Percentiles rank a stretch among this genome's conserved stretches.
Evolutionary conservation across 2,329 filamentous ascomycete genomes (phyloP).

Genomic region (Ceratocystis diversiconidia): DNA sequence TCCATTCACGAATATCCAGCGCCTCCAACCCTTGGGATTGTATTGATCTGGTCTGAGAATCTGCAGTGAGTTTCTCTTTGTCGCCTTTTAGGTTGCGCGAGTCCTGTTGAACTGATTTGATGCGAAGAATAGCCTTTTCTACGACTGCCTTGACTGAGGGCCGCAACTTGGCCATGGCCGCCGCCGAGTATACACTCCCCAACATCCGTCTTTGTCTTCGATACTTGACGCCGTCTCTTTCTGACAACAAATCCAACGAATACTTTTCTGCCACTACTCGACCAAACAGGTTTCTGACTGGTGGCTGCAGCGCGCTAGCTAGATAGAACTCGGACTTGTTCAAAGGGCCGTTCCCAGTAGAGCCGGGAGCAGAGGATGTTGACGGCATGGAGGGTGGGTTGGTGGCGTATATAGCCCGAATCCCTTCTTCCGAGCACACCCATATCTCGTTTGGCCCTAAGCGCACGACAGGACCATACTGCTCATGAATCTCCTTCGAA

Average conservation of each 20-base stretch:
- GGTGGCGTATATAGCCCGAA: constrained; percentile 32
- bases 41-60: not conserved
- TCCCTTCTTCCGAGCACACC: constrained; percentile 35
- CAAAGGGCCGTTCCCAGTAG: not conserved
- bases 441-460: constrained; percentile 41
- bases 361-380: not conserved
- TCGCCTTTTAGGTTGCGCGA: not conserved
- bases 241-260: constrained; percentile 37
- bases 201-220: constrained; percentile 36
- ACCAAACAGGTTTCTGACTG: constrained; percentile 29
- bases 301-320: constrained; percentile 32
- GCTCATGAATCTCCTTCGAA: constrained; percentile 31
- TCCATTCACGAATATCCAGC: constrained; percentile 40
- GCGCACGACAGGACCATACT: constrained; percentile 38
- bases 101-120: not conserved
- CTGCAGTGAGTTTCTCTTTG: not conserved
- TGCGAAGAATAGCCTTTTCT: constrained; percentile 23
- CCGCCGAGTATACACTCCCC: constrained; percentile 33
- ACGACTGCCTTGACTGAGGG: constrained; percentile 30
- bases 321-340: constrained; percentile 21
- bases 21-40: constrained; percentile 19
- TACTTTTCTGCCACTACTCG: constrained; percentile 27
- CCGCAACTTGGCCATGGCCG: constrained; percentile 32
- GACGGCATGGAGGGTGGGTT: not conserved
- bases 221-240: constrained; percentile 34